A percentile compares a stretch with the other conserved stretches of the same genome.
These are phyloP conservation scores for Avena insularis DNA, from an alignment of 176 grass and related monocot species.

Conservation along the genomic window DNA sequence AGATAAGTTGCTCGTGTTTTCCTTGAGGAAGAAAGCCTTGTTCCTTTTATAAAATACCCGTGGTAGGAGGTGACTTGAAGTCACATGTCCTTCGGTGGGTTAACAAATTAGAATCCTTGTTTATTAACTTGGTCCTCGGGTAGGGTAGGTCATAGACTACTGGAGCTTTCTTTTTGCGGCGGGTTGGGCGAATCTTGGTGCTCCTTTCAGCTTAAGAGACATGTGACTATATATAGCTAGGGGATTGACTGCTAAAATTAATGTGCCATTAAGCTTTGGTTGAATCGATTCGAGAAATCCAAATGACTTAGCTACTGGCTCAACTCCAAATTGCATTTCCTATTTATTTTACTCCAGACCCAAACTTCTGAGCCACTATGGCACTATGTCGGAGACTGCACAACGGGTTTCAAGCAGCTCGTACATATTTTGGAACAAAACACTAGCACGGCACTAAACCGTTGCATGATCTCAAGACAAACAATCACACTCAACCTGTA, in stretches of 20 bases:
- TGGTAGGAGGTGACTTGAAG: no score
- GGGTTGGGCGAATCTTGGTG: not conserved
- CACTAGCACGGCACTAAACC: no score
- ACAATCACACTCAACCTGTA: not conserved
- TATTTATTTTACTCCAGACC: no score
- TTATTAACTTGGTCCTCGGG: no score
- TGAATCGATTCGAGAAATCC: not conserved
- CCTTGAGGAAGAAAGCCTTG: not conserved
- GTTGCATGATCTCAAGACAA: no score
- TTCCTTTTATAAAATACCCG: not conserved
- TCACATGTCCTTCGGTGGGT: no score
- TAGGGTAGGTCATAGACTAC: no score
- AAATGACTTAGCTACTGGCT: not conserved
- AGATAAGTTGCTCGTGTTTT: not conserved
- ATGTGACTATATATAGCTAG: not conserved
- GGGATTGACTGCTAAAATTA: not conserved
- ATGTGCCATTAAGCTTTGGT: not conserved
- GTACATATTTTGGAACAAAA: no score
- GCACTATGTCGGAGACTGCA: no score
- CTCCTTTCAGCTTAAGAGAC: not conserved
- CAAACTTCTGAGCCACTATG: no score
- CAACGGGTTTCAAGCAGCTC: no score
- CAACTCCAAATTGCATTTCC: not conserved
- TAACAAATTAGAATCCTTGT: no score
- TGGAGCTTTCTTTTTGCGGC: not conserved